Base-by-base conservation (phyloP, 1,284 basidiomycete species). In the Ustilago tritici region DNA sequence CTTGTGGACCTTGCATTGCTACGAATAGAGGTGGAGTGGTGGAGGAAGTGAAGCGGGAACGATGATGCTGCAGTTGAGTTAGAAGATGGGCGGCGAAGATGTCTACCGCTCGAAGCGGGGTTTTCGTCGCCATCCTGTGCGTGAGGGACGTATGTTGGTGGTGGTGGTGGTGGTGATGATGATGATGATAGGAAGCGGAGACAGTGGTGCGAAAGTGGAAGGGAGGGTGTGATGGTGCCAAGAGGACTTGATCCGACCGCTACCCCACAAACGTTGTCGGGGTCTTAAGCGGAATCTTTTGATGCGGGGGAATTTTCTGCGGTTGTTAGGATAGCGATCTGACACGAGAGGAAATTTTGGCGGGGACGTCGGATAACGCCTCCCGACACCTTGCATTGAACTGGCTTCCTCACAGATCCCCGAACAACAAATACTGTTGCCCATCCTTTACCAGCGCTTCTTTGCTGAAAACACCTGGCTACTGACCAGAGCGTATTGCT, bases 1-100 rank as follows among this genome's bases (percentile, higher is more conserved):
- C 75, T 53, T 77, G 75, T 14, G 75, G 75, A 3, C 75, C 75
- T 64, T 77, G 75, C 75, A 77, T 77, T 2, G 70, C 75, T 7
- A 73, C 66, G 32, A 77, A 77, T 7, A 77, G 57, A 9, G 75
- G 75, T 14, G 70, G 53, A 2, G 49, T 32, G 12, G 35, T 36
- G 4, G 31, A 28, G 19, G 38, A 19, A 0, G 46, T 8, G 55
- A 61, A 64, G 11, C 63, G 58, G 17, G 66, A 34, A 2, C 65
- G 62, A n/a, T 56, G 61, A 4, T 34, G 14, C 4, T 57, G 50
- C 12, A 76, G 56, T 36, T 76, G 69, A 19, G 47, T 43, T 0
- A 71, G 28, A 8, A 76, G 65, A 57, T 76, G 74, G 40, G 59
- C 38, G 5, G 57, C 62, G 36, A 76, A 76, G 28, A 76, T 55